Percentiles rank a stretch among this genome's conserved stretches.
phyloP scores from a whole-genome alignment of 768 basidiomycete genomes.

The Pisolithus marmoratus region DNA sequence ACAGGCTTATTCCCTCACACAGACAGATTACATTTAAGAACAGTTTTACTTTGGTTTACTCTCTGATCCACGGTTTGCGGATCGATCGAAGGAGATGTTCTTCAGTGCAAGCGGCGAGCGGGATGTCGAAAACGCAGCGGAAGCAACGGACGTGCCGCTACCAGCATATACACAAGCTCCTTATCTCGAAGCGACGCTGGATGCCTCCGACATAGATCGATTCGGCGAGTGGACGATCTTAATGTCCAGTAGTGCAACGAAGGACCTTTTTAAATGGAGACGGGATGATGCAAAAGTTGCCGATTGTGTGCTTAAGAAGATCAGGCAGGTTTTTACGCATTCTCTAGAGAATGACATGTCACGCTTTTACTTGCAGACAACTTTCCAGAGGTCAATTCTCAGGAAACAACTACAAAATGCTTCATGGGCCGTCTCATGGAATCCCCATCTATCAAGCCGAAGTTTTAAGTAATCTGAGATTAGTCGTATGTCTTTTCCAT shows the following conservation, averaged over 20 bases:
- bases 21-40: background rate
- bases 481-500: constrained; percentile 36
- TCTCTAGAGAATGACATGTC: background rate
- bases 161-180: background rate
- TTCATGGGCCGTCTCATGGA: constrained; percentile 36
- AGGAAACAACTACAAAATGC: constrained; percentile 51
- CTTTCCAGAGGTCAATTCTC: constrained; percentile 61
- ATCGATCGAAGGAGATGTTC: background rate
- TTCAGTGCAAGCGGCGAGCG: background rate
- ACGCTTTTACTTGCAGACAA: constrained; percentile 35
- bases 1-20: too few relatives aligned
- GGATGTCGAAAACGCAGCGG: background rate
- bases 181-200: background rate
- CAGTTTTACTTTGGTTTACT: constrained; percentile 10
- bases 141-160: background rate
- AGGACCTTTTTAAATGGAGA: background rate
- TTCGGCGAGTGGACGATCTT: background rate
- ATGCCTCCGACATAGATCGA: background rate
- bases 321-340: background rate
- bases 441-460: constrained; percentile 59
- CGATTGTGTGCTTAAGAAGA: background rate
- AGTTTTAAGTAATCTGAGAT: constrained; percentile 41
- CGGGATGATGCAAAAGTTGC: background rate
- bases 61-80: background rate
- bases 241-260: background rate